Conservation (phyloP, 106 monocot species). For the Allium fistulosum region DNA sequence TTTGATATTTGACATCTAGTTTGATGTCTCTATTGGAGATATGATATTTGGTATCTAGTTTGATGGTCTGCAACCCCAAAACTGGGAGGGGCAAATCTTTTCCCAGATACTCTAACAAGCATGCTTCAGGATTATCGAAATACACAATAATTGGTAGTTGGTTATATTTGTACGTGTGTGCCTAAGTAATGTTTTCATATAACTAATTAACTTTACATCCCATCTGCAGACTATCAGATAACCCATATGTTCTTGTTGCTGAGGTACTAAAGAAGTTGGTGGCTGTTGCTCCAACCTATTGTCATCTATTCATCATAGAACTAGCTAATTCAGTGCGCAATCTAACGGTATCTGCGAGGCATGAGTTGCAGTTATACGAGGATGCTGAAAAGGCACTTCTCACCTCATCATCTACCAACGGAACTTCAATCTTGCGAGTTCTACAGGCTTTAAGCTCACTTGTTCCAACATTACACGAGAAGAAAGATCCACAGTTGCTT, state of each 20-base stretch:
- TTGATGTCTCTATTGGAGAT: neutral
- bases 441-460: slow-evolving; percentile 85
- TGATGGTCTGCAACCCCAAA: too few relatives aligned
- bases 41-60: too few relatives aligned
- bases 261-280: slow-evolving; percentile 87
- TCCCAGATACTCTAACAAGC: neutral
- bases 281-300: slow-evolving; percentile 70
- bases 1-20: neutral
- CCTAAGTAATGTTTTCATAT: neutral
- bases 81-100: neutral
- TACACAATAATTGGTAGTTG: neutral
- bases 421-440: slow-evolving; percentile 84
- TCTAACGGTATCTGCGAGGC: slow-evolving; percentile 57
- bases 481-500: slow-evolving; percentile 47
- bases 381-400: slow-evolving; percentile 77
- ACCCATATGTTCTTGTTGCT: slow-evolving; percentile 79
- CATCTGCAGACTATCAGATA: slow-evolving; percentile 76
- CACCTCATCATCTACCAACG: slow-evolving; percentile 69
- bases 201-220: neutral
- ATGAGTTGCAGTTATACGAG: slow-evolving; percentile 63
- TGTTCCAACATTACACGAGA: slow-evolving; percentile 56
- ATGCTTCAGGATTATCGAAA: neutral
- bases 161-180: neutral
- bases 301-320: slow-evolving; percentile 73
- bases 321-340: slow-evolving; percentile 77